Conservation (phyloP, 768 basidiomycete genomes). For the Mycena rebaudengoi region DNA sequence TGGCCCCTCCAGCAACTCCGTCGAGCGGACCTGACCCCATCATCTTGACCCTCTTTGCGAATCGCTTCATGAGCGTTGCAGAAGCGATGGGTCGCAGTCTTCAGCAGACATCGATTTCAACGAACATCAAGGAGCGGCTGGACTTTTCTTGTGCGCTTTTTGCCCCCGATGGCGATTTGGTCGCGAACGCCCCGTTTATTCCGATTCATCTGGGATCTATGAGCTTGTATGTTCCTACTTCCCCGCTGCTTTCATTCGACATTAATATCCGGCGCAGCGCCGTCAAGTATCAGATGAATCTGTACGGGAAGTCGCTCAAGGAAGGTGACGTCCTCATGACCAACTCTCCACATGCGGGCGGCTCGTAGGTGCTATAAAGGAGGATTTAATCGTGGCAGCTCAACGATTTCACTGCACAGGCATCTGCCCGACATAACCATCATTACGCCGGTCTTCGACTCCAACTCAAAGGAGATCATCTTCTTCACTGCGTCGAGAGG, state of each 20-base stretch:
- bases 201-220: constrained; percentile 89
- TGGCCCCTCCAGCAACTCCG: constrained; percentile 22
- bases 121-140: constrained; percentile 95
- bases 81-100: constrained; percentile 94
- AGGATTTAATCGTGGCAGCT: not conserved
- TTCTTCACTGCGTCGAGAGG: constrained; percentile 95
- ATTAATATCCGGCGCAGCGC: constrained; percentile 54
- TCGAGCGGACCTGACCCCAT: constrained; percentile 79
- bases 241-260: not conserved
- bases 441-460: constrained; percentile 90
- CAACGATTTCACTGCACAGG: constrained; percentile 14
- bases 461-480: constrained; percentile 73
- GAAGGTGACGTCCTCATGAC: constrained; percentile 95
- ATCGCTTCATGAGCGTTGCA: constrained; percentile 97
- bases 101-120: constrained; percentile 91
- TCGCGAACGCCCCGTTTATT: constrained; percentile 94
- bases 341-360: constrained; percentile 89
- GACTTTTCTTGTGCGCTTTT: constrained; percentile 97
- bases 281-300: constrained; percentile 89
- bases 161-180: constrained; percentile 92
- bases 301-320: constrained; percentile 73
- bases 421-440: constrained; percentile 92
- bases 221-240: constrained; percentile 74
- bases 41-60: constrained; percentile 89
- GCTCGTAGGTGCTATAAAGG: constrained; percentile 66